A percentile compares a stretch with the other conserved stretches of the same genome.
phyloP scores from a whole-genome alignment of 1,139 yeast species.

The Williopsis jadinii region DNA sequence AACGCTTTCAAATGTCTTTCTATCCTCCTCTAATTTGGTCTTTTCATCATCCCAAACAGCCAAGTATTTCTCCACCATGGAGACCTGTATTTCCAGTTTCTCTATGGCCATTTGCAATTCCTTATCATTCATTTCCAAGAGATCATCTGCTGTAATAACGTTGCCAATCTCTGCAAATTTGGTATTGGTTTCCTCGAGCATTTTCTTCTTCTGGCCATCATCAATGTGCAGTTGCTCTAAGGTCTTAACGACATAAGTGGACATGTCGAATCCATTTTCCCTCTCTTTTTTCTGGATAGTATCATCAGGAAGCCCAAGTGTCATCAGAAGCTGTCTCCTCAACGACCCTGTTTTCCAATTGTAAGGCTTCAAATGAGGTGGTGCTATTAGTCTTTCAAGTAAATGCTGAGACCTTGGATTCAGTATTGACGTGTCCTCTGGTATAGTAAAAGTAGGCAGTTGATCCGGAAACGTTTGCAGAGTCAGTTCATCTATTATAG shows the following conservation, averaged over 20 bases:
- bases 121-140: slow-evolving; percentile 11
- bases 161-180: slow-evolving; percentile 13
- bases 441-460: slow-evolving; percentile 3
- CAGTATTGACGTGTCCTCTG: slow-evolving; percentile 11
- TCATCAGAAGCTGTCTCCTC: slow-evolving; percentile 47
- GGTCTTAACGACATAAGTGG: slow-evolving; percentile 10
- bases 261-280: slow-evolving; percentile 11
- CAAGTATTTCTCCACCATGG: slow-evolving; percentile 30
- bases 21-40: slow-evolving; percentile 40
- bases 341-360: slow-evolving; percentile 56
- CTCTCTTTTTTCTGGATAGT: slow-evolving; percentile 11
- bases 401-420: slow-evolving; percentile 19
- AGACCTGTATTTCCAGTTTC: slow-evolving; percentile 19
- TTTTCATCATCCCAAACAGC: slow-evolving; percentile 45
- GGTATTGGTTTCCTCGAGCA: slow-evolving; percentile 30
- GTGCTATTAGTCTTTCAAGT: slow-evolving; percentile 31
- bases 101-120: slow-evolving; percentile 11
- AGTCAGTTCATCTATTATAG: slow-evolving; percentile 9
- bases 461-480: slow-evolving; percentile 9
- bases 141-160: slow-evolving; percentile 4
- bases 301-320: slow-evolving; percentile 54
- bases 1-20: slow-evolving; percentile 60
- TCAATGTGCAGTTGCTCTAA: slow-evolving; percentile 8
- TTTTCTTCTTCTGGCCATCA: slow-evolving; percentile 22
- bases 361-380: slow-evolving; percentile 41